Base-by-base conservation (phyloP, 2,329 filamentous ascomycete genomes). In the Paramyrothecium roridum region DNA sequence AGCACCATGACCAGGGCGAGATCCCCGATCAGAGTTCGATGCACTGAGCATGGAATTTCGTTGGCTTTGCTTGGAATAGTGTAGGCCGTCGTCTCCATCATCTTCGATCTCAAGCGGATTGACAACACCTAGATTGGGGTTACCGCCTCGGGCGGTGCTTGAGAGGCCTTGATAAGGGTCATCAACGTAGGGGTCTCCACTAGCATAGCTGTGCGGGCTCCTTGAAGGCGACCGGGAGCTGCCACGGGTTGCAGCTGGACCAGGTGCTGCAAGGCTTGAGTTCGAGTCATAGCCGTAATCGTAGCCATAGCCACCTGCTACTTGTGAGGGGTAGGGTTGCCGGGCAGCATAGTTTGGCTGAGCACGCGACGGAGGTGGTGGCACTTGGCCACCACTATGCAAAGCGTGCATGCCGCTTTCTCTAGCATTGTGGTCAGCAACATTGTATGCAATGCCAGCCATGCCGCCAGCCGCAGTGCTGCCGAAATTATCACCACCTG, bases 1-100 rank as follows among this genome's bases (percentile, higher is more conserved):
- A 19, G 79, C 82, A 37, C 63, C 60, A 3, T 67, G 63, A 8
- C 65, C 56, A 33, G 58, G 65, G 16, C 61, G 54, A 20, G 56
- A 59, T 20, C 55, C 59, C 8, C 70, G 65, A 45, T 72, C 70
- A 21, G 79, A 76, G 43, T 77, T 74, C 10, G 80, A 78, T 3
- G 85, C 72, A 56, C 82, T 85, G 37, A 88, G 71, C 69, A 87
- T 81, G 37, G 88, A 86, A 60, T 78, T 81, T 57, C 82, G 79
- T 68, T 71, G 66, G 43, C 65, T 68, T 48, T 65, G 67, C 50
- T 69, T 73, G 52, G 70, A 74, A 62, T 82, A 86, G 4, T 82
- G 79, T 52, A 95, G 80, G 1, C 89, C 91, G 68, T 96, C 93
- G 65, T 96, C 93, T 26, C 90, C 91, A 66, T 97, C 93, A 68